Evolutionary conservation across 352 stramenopile species (phyloP), one percentile per base, ranked within the genome.

Genomic region (Globisporangium irregulare): DNA sequence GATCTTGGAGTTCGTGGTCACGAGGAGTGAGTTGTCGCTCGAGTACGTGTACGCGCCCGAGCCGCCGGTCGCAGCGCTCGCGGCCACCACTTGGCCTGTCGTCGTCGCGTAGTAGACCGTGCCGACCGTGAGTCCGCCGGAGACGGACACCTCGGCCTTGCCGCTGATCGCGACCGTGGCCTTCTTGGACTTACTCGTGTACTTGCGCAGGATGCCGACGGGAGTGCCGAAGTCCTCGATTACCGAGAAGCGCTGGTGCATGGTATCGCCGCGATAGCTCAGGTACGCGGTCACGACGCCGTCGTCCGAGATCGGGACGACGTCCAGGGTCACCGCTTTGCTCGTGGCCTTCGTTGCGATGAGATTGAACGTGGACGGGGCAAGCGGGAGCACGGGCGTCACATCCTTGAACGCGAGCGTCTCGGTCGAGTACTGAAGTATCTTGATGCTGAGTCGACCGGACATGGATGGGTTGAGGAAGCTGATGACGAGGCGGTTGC

Each of bases 71-170:
- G 41, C 41, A n/a, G 41, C 41, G 41, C 41, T 48, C 15, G 41
- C 41, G 41, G 41, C 14, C 41, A 48, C 15, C 41, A 90, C 59
- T 15, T 66, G 71, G 8, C 82, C 84, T 2, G 66, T 74, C 10
- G 84, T 91, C 7, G 75, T 90, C 8, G 82, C 81, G 73, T 90
- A 92, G 70, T 92, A 84, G 18, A 83, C 61, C 32, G 69, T 64
- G 10, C 75, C 75, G 4, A 63, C 51, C 8, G 60, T 66, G 9
- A 89, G 66, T 22, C 69, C 51, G 9, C 66, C 68, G 58, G 63
- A 82, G 74, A 55, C 68, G 59, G 62, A 81, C 74, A 54, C 64
- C n/a, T 81, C 62, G 29, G 68, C 67, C 64, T 79, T 78, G 56
- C 78, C 70, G 27, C 69, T 78, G 54, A 81, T 76, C 1, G 63